Conservation (phyloP, 1,284 basidiomycete genomes). For the Pascua guehoae region DNA sequence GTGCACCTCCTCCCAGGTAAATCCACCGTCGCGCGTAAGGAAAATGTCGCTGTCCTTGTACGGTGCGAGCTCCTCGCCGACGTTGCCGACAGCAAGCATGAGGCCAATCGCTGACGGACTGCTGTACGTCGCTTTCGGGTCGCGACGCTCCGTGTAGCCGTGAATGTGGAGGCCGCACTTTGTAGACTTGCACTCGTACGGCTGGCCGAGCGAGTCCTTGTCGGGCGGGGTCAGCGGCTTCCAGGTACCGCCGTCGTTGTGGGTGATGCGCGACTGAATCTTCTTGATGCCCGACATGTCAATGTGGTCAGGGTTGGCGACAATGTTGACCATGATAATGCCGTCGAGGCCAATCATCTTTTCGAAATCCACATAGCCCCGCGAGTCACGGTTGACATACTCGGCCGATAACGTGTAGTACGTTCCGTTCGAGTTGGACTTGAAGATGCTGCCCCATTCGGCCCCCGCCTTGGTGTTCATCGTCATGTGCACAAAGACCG, state of each 20-base stretch:
- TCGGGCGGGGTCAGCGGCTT: conserved; percentile 71
- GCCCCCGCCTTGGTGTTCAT: conserved; percentile 70
- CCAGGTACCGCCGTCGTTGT: conserved; percentile 95
- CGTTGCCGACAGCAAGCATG: conserved; percentile 95
- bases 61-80: conserved; percentile 73
- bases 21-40: conserved; percentile 91
- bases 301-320: conserved; percentile 69
- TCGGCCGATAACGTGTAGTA: conserved; percentile 85
- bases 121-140: conserved; percentile 86
- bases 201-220: conserved; percentile 69
- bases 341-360: conserved; percentile 96
- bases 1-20: conserved; percentile 97
- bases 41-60: conserved; percentile 93
- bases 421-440: conserved; percentile 94
- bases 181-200: conserved; percentile 69
- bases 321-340: conserved; percentile 88
- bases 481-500: conserved; percentile 93
- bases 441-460: conserved; percentile 89
- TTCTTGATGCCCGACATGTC: conserved; percentile 68
- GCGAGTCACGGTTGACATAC: conserved; percentile 81
- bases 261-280: conserved; percentile 83
- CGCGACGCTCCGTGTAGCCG: conserved; percentile 88
- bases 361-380: conserved; percentile 94
- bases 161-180: conserved; percentile 87
- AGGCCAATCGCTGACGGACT: conserved; percentile 87